A percentile compares a stretch with the other conserved stretches of the same genome.
phyloP scores from a whole-genome alignment of 352 stramenopile genomes.

The Pythium vanterpoolii region DNA sequence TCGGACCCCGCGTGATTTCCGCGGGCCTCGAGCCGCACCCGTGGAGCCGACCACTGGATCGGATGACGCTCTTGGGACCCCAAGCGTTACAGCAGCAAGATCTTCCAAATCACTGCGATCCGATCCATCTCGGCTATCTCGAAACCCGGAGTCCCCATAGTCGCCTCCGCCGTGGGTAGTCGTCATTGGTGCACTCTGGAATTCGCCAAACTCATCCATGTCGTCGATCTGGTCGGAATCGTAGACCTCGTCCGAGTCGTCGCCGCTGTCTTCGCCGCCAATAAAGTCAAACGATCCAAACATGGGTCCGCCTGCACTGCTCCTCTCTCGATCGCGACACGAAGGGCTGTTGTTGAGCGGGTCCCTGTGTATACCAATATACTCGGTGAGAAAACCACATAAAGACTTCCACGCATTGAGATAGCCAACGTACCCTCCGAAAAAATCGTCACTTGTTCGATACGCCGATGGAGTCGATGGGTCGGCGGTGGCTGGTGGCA shows the following conservation, averaged over 20 bases:
- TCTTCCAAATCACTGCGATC: conserved; percentile 17
- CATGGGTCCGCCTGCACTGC: conserved; percentile 23
- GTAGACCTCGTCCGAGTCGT: conserved; percentile 73
- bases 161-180: neutral
- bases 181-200: conserved; percentile 33
- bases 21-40: neutral
- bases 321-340: conserved; percentile 32
- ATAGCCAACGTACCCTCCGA: neutral
- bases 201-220: conserved; percentile 63
- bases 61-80: neutral
- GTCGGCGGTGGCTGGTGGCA: conserved; percentile 33
- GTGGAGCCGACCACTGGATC: neutral
- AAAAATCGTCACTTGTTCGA: conserved; percentile 40
- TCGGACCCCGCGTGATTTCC: conserved; percentile 40
- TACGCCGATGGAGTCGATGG: conserved; percentile 34
- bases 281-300: conserved; percentile 83
- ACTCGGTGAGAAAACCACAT: neutral
- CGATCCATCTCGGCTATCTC: neutral
- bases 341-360: conserved; percentile 77
- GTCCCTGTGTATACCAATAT: conserved; percentile 30
- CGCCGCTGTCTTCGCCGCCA: conserved; percentile 75
- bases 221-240: conserved; percentile 73
- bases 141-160: neutral
- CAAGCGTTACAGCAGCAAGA: neutral
- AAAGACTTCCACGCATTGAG: neutral